A percentile compares a stretch with the other conserved stretches of the same genome.
phyloP scores from a whole-genome alignment of 1,284 basidiomycete species.

The Malassezia sympodialis region DNA sequence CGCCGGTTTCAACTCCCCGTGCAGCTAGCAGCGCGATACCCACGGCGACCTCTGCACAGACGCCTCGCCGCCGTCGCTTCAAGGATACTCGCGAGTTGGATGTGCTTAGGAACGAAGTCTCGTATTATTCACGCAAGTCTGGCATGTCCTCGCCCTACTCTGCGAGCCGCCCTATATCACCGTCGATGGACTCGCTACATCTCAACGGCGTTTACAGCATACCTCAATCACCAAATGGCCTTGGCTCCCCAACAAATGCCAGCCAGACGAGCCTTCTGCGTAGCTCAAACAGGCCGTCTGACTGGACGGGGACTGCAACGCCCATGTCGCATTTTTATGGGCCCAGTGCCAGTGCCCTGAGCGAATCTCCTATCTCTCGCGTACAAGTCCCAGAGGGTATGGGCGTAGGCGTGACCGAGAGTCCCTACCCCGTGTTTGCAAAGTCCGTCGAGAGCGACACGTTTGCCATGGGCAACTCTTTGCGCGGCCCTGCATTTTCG shows the following conservation, averaged over 20 bases:
- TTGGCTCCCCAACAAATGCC: background rate
- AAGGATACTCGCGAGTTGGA: slow-evolving; percentile 17
- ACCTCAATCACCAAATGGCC: background rate
- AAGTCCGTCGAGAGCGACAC: background rate
- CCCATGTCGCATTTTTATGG: background rate
- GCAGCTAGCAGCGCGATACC: background rate
- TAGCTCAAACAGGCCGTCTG: background rate
- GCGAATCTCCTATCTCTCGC: slow-evolving; percentile 6
- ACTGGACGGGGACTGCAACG: background rate
- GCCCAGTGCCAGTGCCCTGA: background rate
- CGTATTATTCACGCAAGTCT: background rate
- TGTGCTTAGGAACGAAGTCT: slow-evolving; percentile 5
- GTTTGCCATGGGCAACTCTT: background rate
- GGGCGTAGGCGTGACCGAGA: slow-evolving; percentile 11
- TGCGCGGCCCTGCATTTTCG: background rate
- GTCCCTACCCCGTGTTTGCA: slow-evolving; percentile 9
- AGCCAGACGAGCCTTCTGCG: slow-evolving; percentile 10
- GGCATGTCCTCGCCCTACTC: background rate
- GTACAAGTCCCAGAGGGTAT: slow-evolving; percentile 12
- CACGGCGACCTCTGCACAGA: background rate
- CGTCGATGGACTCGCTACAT: slow-evolving; percentile 8
- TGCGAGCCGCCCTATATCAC: background rate
- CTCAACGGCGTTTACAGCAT: background rate
- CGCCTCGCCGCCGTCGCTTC: slow-evolving; percentile 9
- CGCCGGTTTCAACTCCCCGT: background rate